Base-by-base conservation (phyloP, 129 eudicot genomes). In the Tanacetum coccineum region DNA sequence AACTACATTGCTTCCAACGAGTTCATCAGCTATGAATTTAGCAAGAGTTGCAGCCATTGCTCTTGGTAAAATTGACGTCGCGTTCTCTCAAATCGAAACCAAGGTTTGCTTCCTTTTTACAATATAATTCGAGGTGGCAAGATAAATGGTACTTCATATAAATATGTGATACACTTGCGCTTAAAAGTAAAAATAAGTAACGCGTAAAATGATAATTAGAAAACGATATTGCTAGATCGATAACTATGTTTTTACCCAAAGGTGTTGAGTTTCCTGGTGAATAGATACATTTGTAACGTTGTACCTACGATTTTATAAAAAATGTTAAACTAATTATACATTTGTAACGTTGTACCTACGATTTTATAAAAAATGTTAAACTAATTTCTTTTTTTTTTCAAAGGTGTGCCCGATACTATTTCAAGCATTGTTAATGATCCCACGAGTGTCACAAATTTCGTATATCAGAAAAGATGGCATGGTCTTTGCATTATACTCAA, bases 321-420 rank as follows among this genome's bases (percentile, higher is more conserved):
- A 22, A 0, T 1, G 2, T 22, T 22, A 22, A 53, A 14, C 14
- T 64, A 14, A 26, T 53, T 20, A n/a, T n/a, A n/a, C n/a, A n/a
- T n/a, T n/a, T n/a, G n/a, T n/a, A n/a, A n/a, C n/a, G n/a, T n/a
- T n/a, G n/a, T n/a, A 22, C 25, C 1, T 22, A 22, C 25, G 25
- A 22, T 22, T 22, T 22, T 22, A 22, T 22, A 22, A 22, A 22
- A 22, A 22, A 0, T 1, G 2, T 22, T 22, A 22, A 53, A 14
- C 14, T 64, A 14, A 26, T 53, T 20, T 18, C 1, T 25, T 25
- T 62, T 64, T 36, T n/a, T 44, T 42, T 59, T 76, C 54, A 70
- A 66, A 88, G 90, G 88, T 89, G 77, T 85, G 81, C 52, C 83
- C 91, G 13, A 6, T 70, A 39, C n/a, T 89, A 64, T 84, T 84